Evolutionary conservation across 352 stramenopile genomes (phyloP).

Genomic region (Stramenopiles sp.): DNA sequence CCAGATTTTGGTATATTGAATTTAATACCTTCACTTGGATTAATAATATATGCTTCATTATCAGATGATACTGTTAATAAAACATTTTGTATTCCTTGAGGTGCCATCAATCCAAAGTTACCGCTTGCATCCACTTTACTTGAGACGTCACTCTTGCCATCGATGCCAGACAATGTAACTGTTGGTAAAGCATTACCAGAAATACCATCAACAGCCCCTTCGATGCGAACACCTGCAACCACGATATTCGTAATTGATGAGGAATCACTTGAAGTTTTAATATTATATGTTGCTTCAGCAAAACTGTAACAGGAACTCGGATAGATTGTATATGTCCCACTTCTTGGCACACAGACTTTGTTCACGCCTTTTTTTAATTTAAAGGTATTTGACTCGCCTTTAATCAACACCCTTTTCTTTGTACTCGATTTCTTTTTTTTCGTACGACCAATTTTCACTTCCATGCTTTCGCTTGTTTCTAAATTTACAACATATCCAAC

Average conservation of each 20-base stretch:
- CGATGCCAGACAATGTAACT: background rate
- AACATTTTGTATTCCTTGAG: background rate
- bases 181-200: background rate
- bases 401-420: background rate
- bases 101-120: background rate
- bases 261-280: background rate
- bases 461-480: background rate
- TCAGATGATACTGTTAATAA: background rate
- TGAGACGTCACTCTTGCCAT: background rate
- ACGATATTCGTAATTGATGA: background rate
- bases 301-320: background rate
- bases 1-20: background rate
- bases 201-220: background rate
- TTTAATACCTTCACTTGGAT: background rate
- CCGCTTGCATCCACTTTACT: background rate
- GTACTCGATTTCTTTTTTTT: slow-evolving; percentile 1
- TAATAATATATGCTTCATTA: background rate
- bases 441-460: background rate
- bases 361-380: background rate
- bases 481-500: background rate
- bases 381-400: background rate
- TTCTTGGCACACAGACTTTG: background rate
- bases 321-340: background rate
- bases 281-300: background rate
- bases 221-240: background rate